These are phyloP conservation scores for Botryotinia narcissicola DNA, from an alignment of 2,329 filamentous ascomycete species.

Conservation along the genomic window DNA sequence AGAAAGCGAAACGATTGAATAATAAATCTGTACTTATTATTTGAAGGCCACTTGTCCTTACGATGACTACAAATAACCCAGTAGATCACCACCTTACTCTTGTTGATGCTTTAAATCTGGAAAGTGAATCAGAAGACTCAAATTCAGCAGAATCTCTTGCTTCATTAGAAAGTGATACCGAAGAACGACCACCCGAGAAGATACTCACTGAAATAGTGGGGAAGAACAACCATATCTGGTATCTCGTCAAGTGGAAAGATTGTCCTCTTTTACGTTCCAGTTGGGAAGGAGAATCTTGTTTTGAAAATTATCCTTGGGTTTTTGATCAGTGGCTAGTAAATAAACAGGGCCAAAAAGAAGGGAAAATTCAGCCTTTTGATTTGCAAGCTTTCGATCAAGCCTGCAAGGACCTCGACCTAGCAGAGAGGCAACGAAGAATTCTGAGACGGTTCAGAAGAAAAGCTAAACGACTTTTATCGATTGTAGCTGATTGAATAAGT, in stretches of 20 bases:
- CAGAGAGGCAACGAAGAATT: slow-evolving; percentile 32
- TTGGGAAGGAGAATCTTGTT: slow-evolving; percentile 35
- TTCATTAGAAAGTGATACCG: slow-evolving; percentile 37
- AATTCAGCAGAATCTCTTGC: slow-evolving; percentile 36
- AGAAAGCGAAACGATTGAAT: not conserved
- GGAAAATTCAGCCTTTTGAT: slow-evolving; percentile 36
- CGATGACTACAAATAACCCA: slow-evolving; percentile 28
- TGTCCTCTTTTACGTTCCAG: slow-evolving; percentile 37
- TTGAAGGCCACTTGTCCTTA: slow-evolving; percentile 36
- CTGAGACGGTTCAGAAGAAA: slow-evolving; percentile 35
- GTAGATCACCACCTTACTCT: slow-evolving; percentile 9
- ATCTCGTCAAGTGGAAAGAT: slow-evolving; percentile 39
- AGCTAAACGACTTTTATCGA: slow-evolving; percentile 34
- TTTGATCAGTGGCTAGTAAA: slow-evolving; percentile 35
- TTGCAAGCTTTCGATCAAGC: slow-evolving; percentile 33
- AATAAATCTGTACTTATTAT: not conserved
- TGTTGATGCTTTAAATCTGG: slow-evolving; percentile 26
- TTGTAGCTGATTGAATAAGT: slow-evolving; percentile 29
- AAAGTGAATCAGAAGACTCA: slow-evolving; percentile 29
- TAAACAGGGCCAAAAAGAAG: slow-evolving; percentile 33
- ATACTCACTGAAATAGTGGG: slow-evolving; percentile 34
- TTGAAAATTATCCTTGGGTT: slow-evolving; percentile 30
- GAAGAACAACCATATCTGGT: slow-evolving; percentile 33
- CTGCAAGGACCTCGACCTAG: slow-evolving; percentile 30
- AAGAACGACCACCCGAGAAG: slow-evolving; percentile 35